A percentile compares a stretch with the other conserved stretches of the same genome.
Conservation (phyloP, 768 basidiomycete species). For the Floccularia luteovirens region DNA sequence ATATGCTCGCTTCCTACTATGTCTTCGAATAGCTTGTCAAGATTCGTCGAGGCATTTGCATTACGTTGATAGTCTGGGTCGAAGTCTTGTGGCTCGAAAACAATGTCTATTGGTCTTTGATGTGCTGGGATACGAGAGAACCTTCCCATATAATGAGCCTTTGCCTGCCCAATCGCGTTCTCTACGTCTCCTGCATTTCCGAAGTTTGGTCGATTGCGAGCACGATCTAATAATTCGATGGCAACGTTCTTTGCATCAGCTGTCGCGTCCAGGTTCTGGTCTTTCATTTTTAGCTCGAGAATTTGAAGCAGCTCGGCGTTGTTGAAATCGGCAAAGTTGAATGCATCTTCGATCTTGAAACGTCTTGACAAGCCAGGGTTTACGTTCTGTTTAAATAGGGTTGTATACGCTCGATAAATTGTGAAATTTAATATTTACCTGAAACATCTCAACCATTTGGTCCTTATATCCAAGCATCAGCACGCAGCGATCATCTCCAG, state of each 20-base stretch:
- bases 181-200: conserved; percentile 63
- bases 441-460: conserved; percentile 71
- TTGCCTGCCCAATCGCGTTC: conserved; percentile 42
- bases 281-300: conserved; percentile 46
- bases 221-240: conserved; percentile 34
- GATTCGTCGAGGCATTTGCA: conserved; percentile 37
- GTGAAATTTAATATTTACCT: conserved; percentile 41
- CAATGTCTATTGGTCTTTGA: conserved; percentile 23
- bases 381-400: conserved; percentile 60
- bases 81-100: conserved; percentile 56
- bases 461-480: conserved; percentile 58
- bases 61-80: conserved; percentile 54
- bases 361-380: conserved; percentile 62
- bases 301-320: conserved; percentile 43
- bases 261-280: conserved; percentile 51
- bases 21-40: conserved; percentile 52
- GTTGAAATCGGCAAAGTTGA: conserved; percentile 61
- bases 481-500: conserved; percentile 66
- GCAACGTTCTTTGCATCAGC: conserved; percentile 50
- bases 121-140: conserved; percentile 13
- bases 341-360: conserved; percentile 62
- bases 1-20: conserved; percentile 54
- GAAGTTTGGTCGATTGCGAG: conserved; percentile 48
- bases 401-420: no score
- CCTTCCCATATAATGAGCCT: conserved; percentile 36